phyloP scores from a whole-genome alignment of 129 eudicot species.

The Helichrysum umbraculigerum region DNA sequence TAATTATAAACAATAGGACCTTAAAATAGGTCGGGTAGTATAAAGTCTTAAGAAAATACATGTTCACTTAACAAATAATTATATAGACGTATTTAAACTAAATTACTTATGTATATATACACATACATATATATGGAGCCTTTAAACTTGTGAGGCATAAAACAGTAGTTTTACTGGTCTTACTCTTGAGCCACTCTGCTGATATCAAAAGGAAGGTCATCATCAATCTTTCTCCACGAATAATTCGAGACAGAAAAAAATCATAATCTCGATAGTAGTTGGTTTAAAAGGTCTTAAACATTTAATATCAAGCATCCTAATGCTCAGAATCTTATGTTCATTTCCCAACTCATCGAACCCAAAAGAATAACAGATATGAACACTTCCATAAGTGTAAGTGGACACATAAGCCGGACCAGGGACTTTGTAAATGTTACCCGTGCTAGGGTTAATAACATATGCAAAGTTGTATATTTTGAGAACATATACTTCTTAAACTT shows the following conservation, averaged over 20 bases:
- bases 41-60: too few relatives aligned
- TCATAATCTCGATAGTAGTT: neutral
- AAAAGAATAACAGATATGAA: neutral
- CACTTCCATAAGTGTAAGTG: neutral
- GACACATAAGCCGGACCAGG: neutral
- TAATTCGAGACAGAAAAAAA: neutral
- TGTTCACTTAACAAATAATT: too few relatives aligned
- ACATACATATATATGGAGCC: too few relatives aligned
- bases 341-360: neutral
- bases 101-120: too few relatives aligned
- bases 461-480: slow-evolving; percentile 30
- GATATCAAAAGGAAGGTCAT: slow-evolving; percentile 2
- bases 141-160: too few relatives aligned
- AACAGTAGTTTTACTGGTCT: too few relatives aligned
- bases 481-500: too few relatives aligned
- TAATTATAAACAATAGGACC: too few relatives aligned
- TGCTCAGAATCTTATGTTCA: slow-evolving; percentile 15
- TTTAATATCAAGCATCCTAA: slow-evolving; percentile 9
- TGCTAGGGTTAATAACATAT: slow-evolving; percentile 24
- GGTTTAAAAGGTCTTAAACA: neutral
- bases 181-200: too few relatives aligned
- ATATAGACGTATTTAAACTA: too few relatives aligned
- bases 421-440: neutral
- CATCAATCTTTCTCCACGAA: slow-evolving; percentile 13
- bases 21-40: too few relatives aligned